Base-by-base conservation (phyloP, 345 rosid genomes). In the Eutrema japonicum region DNA sequence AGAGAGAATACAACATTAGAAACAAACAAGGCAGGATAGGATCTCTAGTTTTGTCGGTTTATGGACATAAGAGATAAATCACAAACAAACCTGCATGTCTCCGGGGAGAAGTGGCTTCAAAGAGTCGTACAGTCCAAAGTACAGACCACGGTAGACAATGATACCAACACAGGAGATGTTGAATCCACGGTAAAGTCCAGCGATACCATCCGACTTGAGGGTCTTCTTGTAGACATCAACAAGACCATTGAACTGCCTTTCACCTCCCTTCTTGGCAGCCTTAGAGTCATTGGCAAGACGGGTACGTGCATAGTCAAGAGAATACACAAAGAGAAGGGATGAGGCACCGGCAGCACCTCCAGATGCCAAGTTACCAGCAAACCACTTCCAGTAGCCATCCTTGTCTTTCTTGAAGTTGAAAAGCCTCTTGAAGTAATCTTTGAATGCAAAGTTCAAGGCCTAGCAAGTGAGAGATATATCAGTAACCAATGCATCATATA, bases 381-480 rank as follows among this genome's bases (percentile, higher is more conserved):
- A 91, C 97, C 97, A 91, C 72, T 87, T 88, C 97, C 97, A 91
- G 83, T 91, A 91, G 22, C 95, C 95, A 80, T 88, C 93, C 65
- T 37, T 89, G 80, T 90, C 96, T 69, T 90, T 90, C 95, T 88
- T 90, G 82, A 88, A 90, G 88, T 90, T 90, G 72, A 90, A 90
- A 70, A 88, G 82, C 82, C 90, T 88, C 83, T 91, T 91, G 79
- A 91, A 91, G 85, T 91, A 82, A 83, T 91, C 97, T 75, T 91
- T 91, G 87, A 91, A 91, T 1, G 97, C 97, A 82, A 91, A 91
- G 87, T 91, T 91, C 88, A 91, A 72, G 52, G 97, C 97, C 97
- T 88, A 81, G 11, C 51, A 52, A 43, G 18, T 12, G 42, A 45
- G 7, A n/a, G 10, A 32, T 22, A 32, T 29, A 54, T 73, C 59